phyloP scores from a whole-genome alignment of 2,329 filamentous ascomycete genomes.

The Colletotrichum sp. region DNA sequence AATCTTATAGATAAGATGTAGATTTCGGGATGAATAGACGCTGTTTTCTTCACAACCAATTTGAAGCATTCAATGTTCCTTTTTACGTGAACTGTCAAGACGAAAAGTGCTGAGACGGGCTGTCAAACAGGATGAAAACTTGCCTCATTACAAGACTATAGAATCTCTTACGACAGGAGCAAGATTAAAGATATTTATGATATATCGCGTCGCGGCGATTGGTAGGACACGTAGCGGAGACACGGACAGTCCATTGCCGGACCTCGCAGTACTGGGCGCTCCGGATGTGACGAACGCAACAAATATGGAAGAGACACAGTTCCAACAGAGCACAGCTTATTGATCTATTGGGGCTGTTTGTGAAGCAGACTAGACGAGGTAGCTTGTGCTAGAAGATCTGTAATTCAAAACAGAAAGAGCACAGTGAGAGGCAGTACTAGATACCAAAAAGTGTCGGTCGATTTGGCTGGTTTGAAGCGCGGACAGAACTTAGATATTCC shows the following conservation, averaged over 20 bases:
- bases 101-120: background rate
- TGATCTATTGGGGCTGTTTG: too few relatives aligned
- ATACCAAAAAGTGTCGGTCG: too few relatives aligned
- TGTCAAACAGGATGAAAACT: background rate
- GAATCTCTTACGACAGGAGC: too few relatives aligned
- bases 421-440: too few relatives aligned
- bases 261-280: background rate
- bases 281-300: background rate
- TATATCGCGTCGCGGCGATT: background rate
- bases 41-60: accelerated
- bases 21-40: background rate
- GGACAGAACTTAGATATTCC: background rate
- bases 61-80: background rate
- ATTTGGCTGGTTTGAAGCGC: background rate
- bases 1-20: accelerated
- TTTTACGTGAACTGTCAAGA: background rate
- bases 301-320: background rate
- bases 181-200: too few relatives aligned
- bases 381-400: too few relatives aligned
- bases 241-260: background rate
- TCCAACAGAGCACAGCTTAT: too few relatives aligned
- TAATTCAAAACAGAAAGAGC: too few relatives aligned
- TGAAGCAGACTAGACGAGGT: too few relatives aligned
- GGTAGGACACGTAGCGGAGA: accelerated
- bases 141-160: background rate